phyloP scores from a whole-genome alignment of 352 stramenopile genomes.

The Pythium aristosporum region DNA sequence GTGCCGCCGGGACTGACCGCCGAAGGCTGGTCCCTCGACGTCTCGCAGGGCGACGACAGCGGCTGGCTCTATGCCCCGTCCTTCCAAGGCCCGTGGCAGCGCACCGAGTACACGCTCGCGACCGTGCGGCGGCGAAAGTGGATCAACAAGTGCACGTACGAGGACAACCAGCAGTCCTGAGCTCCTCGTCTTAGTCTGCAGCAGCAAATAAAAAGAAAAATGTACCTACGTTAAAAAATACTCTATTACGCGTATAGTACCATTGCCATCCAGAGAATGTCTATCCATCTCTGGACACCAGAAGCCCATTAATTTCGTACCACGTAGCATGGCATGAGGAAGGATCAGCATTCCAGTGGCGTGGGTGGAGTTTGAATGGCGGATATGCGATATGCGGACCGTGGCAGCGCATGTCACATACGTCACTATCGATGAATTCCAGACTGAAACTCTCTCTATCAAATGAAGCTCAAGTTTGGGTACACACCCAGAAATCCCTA shows the following conservation, averaged over 20 bases:
- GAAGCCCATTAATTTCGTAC: too few relatives aligned
- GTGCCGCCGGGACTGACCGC: conserved; percentile 51
- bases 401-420: not conserved
- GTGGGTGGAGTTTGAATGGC: too few relatives aligned
- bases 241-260: too few relatives aligned
- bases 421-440: not conserved
- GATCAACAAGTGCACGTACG: conserved; percentile 63
- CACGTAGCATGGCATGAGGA: too few relatives aligned
- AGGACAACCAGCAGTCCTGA: conserved; percentile 11
- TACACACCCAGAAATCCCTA: conserved; percentile 9
- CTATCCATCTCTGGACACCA: too few relatives aligned
- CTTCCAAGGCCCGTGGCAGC: conserved; percentile 80
- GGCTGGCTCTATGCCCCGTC: conserved; percentile 83
- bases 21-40: conserved; percentile 76
- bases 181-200: not conserved
- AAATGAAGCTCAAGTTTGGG: not conserved
- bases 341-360: not conserved
- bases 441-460: not conserved
- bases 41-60: conserved; percentile 76
- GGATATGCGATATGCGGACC: conserved; percentile 1
- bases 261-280: too few relatives aligned
- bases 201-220: not conserved
- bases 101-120: conserved; percentile 65
- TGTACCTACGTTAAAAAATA: conserved; percentile 1
- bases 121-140: conserved; percentile 82